These are phyloP conservation scores for Alternaria brassicicola DNA, from an alignment of 2,329 filamentous ascomycete species.

Conservation along the genomic window DNA sequence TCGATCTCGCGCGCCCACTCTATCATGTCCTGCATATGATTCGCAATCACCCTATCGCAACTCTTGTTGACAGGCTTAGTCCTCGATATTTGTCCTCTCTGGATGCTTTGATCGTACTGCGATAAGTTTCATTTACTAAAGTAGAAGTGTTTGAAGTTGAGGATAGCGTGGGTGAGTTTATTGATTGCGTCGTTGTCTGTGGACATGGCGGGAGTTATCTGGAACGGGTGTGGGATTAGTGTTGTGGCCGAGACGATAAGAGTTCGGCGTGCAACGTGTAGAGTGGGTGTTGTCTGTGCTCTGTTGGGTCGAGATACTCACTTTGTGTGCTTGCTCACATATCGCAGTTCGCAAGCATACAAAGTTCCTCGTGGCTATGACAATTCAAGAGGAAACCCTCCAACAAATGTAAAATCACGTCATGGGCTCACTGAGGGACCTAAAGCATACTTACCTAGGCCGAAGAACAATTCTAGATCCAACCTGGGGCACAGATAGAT, in stretches of 20 bases:
- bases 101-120: not conserved
- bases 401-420: not conserved
- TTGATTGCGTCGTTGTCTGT: not conserved
- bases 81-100: not conserved
- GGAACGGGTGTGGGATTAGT: not conserved
- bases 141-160: not conserved
- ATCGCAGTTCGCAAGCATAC: not conserved
- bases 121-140: not conserved
- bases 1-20: not conserved
- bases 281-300: not conserved
- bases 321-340: not conserved
- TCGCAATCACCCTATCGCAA: not conserved
- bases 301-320: not conserved
- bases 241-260: not conserved
- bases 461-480: not conserved
- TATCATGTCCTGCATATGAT: not conserved
- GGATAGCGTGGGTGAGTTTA: not conserved
- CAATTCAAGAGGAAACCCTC: not conserved
- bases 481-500: not conserved
- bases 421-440: not conserved
- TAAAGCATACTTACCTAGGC: not conserved
- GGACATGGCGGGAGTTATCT: not conserved
- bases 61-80: not conserved
- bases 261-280: not conserved
- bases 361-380: not conserved